These are phyloP conservation scores for Linnemannia zychae DNA, from an alignment of 192 early-diverging fungal genomes.

Conservation along the genomic window DNA sequence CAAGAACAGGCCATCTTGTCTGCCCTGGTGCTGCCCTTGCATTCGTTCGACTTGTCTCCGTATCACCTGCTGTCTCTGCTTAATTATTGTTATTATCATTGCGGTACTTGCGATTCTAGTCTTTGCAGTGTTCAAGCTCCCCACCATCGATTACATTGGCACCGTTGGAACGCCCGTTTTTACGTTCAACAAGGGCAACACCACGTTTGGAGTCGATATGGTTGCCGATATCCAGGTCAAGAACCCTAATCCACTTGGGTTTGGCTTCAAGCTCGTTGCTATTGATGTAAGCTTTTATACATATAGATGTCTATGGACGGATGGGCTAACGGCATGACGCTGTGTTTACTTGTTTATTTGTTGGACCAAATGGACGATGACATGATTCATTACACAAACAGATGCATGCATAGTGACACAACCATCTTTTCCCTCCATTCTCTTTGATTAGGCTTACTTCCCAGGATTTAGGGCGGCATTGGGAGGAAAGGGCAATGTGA, in stretches of 20 bases:
- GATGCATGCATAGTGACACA: background rate
- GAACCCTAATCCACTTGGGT: constrained; percentile 48
- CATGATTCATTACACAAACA: background rate
- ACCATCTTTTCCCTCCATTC: background rate
- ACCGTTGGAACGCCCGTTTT: constrained; percentile 14
- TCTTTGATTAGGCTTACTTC: constrained; percentile 24
- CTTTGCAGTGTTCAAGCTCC: constrained; percentile 41
- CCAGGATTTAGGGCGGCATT: constrained; percentile 30
- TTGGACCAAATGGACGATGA: background rate
- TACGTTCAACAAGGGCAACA: constrained; percentile 42
- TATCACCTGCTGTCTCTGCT: constrained; percentile 20
- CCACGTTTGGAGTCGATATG: constrained; percentile 33
- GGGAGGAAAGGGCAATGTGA: constrained; percentile 31
- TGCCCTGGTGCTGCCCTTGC: constrained; percentile 36
- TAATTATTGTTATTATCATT: constrained; percentile 21
- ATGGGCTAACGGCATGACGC: background rate
- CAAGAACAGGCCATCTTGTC: background rate
- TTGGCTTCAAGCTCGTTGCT: constrained; percentile 27
- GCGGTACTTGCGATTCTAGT: constrained; percentile 34
- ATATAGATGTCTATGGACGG: no score
- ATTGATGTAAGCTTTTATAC: constrained; percentile 32
- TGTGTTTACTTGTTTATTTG: background rate
- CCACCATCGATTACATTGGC: constrained; percentile 32
- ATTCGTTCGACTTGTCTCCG: constrained; percentile 39
- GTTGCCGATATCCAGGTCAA: constrained; percentile 38